phyloP scores from a whole-genome alignment of 495 filamentous ascomycete species.

The Talaromyces wortmannii region DNA sequence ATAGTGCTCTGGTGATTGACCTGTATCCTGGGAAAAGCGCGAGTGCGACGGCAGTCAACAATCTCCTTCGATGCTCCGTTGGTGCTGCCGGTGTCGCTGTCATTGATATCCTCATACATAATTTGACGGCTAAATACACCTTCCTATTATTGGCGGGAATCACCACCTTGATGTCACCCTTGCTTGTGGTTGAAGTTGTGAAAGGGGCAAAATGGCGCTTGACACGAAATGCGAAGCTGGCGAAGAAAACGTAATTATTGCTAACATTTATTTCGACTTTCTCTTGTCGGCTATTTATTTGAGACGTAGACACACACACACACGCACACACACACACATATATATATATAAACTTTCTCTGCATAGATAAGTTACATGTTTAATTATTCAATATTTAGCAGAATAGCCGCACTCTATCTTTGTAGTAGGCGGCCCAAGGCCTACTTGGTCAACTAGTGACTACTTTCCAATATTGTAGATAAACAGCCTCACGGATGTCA shows the following conservation, averaged over 20 bases:
- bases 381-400: no score
- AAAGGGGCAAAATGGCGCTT: constrained; percentile 39
- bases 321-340: no score
- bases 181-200: constrained; percentile 30
- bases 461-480: no score
- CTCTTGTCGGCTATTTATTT: no score
- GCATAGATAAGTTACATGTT: no score
- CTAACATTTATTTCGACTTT: no score
- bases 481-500: no score
- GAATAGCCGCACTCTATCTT: no score
- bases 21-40: constrained; percentile 54
- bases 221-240: constrained; percentile 19
- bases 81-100: constrained; percentile 59
- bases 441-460: no score
- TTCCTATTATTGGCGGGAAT: constrained; percentile 55
- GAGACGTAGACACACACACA: no score
- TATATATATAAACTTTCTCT: no score
- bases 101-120: constrained; percentile 55
- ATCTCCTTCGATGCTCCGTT: constrained; percentile 59
- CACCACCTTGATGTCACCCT: constrained; percentile 22
- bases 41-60: constrained; percentile 65
- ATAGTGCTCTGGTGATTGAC: constrained; percentile 58
- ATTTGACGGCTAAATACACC: constrained; percentile 50
- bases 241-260: neutral
- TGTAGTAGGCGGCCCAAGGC: no score